Evolutionary conservation across 2,329 filamentous ascomycete genomes (phyloP), one percentile per base, ranked within the genome.

Genomic region (Cercospora brassicicola): DNA sequence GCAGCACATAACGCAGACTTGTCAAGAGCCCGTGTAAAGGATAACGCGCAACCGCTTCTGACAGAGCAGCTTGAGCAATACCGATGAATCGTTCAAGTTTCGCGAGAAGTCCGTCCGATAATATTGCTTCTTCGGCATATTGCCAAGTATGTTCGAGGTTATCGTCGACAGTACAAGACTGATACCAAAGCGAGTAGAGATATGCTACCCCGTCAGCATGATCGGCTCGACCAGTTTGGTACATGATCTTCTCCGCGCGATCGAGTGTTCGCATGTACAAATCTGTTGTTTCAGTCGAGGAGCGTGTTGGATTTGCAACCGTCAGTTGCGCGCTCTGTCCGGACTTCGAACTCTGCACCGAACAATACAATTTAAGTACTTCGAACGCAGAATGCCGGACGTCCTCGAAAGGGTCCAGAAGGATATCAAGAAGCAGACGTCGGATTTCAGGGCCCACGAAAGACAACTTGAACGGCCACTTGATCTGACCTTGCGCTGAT

Each of bases 401-500:
- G 78, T 99, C 95, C 66, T 98, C 95, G 75, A 96, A 99, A 0
- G 94, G 92, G 74, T 99, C 92, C 76, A 96, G 84, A 7, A 96
- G 80, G 23, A 97, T 86, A 77, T 97, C 93, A 13, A 94, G 82
- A 6, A 98, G 82, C 4, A 89, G 83, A 59, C 90, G 84, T 10
- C 87, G 79, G 81, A 90, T 62, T 2, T 72, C 71, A 1, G 59
- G 10, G 61, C 77, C 79, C 18, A 85, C 79, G 3, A 88, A 77
- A 2, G 81, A 76, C 11, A 86, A 66, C 20, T 80, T 76, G 67
- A 84, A 82, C 3, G 82, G 80, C 86, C 87, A 89, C 36, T 78
- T 79, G 3, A 81, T 72, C 64, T 84, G 81, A 36, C 82, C 82
- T 30, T 81, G 78, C 3, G 84, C 85, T 11, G 82, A 79, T 68